Base-by-base conservation (phyloP, 2,329 filamentous ascomycete genomes). In the Diaporthe longicolla region DNA sequence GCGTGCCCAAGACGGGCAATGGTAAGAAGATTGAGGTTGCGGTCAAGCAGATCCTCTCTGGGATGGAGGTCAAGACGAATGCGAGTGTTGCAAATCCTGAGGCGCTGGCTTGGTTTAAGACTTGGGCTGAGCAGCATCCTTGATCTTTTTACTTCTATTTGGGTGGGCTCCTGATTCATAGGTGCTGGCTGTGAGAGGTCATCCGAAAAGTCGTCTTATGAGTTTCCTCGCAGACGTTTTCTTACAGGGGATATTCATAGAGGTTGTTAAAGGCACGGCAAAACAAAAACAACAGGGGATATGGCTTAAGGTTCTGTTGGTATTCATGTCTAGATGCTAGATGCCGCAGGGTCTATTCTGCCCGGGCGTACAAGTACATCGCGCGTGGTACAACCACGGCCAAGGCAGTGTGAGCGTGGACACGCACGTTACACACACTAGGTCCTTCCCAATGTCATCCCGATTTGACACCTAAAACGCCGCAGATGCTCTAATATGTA, bases 11-110 rank as follows among this genome's bases (percentile, higher is more conserved):
- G 77, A 98, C 97, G 21, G 92, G 92, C 3, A 99, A 99, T 80
- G 96, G 96, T 70, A 99, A 99, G 87, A 99, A 98, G 84, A 94
- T 99, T 74, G 96, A 99, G 82, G 95, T 97, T 63, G 94, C 95
- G 0, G 96, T 98, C 8, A 98, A 98, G 87, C 95, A 98, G 84
- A 98, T 98, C 58, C 85, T 99, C 1, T 97, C 94, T 37, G 96
- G 95, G 0, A 86, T 95, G 83, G 90, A 94, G 70, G 91, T 98
- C 77, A 95, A 95, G 86, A 97, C 94, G 0, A 95, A 95, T 65
- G 95, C 95, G 0, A 97, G 94, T 79, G 95, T 98, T n/a, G 94
- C 95, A 6, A 98, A 98, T 82, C 92, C 94, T 2, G 93, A 93
- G 77, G 95, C 95, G 77, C 84, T 99, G 77, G 93, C 94, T 54